Conservation (phyloP, 805 yeast species). For the Kregervanrija pseudodelftensis region DNA sequence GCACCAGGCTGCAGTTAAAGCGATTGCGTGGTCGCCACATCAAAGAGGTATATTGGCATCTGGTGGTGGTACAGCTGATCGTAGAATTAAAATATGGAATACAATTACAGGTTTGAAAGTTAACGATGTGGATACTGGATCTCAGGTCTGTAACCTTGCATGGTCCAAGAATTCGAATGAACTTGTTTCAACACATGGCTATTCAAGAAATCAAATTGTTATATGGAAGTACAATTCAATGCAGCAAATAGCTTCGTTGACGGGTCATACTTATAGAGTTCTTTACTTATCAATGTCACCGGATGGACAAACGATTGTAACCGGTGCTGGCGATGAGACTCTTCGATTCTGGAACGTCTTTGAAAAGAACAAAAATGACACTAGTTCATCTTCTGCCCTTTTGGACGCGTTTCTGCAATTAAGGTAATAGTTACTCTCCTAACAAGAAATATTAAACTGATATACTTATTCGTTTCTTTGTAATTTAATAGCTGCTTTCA, state of each 20-base stretch:
- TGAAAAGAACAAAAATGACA: conserved; percentile 60
- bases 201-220: conserved; percentile 79
- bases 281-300: conserved; percentile 85
- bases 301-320: conserved; percentile 93
- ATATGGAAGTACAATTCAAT: conserved; percentile 91
- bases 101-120: conserved; percentile 68
- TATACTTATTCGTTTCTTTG: neutral
- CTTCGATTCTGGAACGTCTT: conserved; percentile 92
- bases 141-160: conserved; percentile 88
- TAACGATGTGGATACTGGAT: conserved; percentile 86
- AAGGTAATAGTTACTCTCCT: conserved; percentile 31
- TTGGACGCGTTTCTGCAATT: conserved; percentile 71
- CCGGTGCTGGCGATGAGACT: conserved; percentile 99
- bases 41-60: conserved; percentile 88
- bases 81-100: conserved; percentile 87
- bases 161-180: conserved; percentile 94
- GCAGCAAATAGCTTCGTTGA: conserved; percentile 88
- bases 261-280: conserved; percentile 92
- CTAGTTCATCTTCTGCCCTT: conserved; percentile 54
- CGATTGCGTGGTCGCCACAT: conserved; percentile 96
- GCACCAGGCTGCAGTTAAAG: conserved; percentile 94
- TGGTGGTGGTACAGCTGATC: conserved; percentile 97
- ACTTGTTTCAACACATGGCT: conserved; percentile 91
- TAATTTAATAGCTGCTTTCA: neutral
- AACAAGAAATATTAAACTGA: neutral